Evolutionary conservation across 208 protist genomes (phyloP), one percentile per base, ranked within the genome.

Genomic region (Leishmania gerbilli): DNA sequence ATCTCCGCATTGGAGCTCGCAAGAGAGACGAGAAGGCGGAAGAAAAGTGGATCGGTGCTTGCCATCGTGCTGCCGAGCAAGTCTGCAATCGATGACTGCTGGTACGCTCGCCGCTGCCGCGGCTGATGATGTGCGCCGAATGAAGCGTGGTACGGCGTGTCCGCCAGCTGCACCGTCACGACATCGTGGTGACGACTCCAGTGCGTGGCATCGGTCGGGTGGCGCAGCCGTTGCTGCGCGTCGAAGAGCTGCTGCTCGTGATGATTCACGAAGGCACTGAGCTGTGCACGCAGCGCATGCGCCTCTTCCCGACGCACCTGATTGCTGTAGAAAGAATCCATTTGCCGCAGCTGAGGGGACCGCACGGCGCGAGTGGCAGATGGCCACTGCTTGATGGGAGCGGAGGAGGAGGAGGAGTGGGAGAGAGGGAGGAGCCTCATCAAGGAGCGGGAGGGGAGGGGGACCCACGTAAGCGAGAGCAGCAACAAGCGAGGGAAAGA

Each of bases 241-340:
- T 92, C 87, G 60, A 92, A 76, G 27, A 94, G 84, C 64, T 83
- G 81, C 67, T 89, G 88, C 68, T 94, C 91, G 83, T 94, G 91
- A 11, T 72, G 76, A 5, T 84, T 75, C 2, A 92, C 89, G 55
- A 94, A 91, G 71, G 74, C 19, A 81, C 85, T 60, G 83, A 94
- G 81, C 37, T 67, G 76, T n/a, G 81, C 62, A 13, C 76, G 81
- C 9, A 84, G 75, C 24, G 76, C 76, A 8, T 8, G 34, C 5
- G 81, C 81, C 5, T 84, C 81, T 47, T 80, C 81, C 27, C 67
- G 68, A 21, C 76, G 81, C 13, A 80, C 76, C 60, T 84, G 81
- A 19, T 71, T 24, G 67, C 76, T 77, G 76, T 84, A 84, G 71
- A 77, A 62, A 49, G 45, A 53, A 56, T 84, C 76, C 81, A 84